These are phyloP conservation scores for Gossypium trilobum DNA, from an alignment of 441 rosid genomes.

Conservation along the genomic window DNA sequence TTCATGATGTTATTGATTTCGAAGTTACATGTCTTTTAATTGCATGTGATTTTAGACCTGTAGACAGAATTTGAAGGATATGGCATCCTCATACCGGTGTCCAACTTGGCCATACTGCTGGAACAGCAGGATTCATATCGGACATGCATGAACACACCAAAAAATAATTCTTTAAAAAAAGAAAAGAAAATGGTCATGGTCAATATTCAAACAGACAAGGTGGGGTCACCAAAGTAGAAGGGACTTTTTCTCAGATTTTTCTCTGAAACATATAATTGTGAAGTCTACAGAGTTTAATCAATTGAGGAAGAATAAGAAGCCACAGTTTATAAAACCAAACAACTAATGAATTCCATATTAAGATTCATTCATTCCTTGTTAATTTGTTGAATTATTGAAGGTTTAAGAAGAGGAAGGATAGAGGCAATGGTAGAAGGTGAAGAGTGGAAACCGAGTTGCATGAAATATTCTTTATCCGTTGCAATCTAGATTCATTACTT, in stretches of 20 bases:
- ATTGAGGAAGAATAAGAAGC: not conserved
- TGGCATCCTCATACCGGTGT: not conserved
- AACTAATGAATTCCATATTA: not conserved
- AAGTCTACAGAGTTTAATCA: not conserved
- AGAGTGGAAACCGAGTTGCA: not conserved
- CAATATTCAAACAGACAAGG: not conserved
- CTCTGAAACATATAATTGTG: not conserved
- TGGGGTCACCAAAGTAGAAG: not conserved
- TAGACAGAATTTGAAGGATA: not conserved
- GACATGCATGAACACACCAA: not conserved
- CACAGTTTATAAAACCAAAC: not conserved
- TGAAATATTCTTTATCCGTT: not conserved
- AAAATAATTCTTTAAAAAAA: not conserved
- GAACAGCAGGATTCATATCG: not conserved
- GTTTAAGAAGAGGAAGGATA: not conserved
- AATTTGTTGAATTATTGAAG: not conserved
- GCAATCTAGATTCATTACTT: not conserved
- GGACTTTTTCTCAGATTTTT: not conserved
- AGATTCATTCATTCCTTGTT: not conserved
- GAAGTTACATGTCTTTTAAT: not conserved
- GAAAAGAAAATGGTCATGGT: not conserved
- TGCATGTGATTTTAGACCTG: not conserved
- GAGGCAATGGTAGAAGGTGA: not conserved
- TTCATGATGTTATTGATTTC: not conserved
- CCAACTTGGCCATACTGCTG: not conserved